phyloP scores from a whole-genome alignment of 768 basidiomycete species.

The Pleurotus sapidus region DNA sequence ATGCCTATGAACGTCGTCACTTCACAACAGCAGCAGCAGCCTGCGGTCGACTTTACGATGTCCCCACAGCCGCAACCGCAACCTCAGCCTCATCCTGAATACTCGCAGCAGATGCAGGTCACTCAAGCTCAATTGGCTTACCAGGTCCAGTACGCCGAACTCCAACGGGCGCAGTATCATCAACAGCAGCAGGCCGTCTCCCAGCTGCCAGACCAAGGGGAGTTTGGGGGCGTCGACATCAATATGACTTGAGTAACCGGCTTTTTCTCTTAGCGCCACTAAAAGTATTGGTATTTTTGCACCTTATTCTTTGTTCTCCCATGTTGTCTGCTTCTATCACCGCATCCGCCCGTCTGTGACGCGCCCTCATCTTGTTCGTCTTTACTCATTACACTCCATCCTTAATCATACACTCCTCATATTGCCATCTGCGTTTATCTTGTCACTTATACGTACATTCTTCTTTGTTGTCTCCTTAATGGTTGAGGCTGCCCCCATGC shows the following conservation, averaged over 20 bases:
- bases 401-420: not conserved
- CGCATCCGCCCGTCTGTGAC: constrained; percentile 4
- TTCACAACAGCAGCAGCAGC: constrained; percentile 9
- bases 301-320: not conserved
- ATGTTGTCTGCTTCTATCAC: constrained; percentile 1
- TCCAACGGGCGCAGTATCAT: constrained; percentile 17
- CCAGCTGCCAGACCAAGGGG: not conserved
- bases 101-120: constrained; percentile 30
- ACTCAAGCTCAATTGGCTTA: constrained; percentile 17
- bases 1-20: constrained; percentile 27
- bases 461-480: not conserved
- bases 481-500: constrained; percentile 1
- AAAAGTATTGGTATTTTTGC: constrained; percentile 1
- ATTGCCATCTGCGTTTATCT: not conserved
- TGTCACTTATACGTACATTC: not conserved
- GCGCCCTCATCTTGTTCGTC: not conserved
- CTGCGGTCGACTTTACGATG: not conserved
- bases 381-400: not conserved
- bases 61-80: constrained; percentile 6
- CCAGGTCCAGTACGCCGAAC: constrained; percentile 22
- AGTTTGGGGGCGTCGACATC: constrained; percentile 8
- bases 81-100: constrained; percentile 10
- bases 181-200: constrained; percentile 12
- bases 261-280: not conserved
- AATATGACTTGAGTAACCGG: not conserved